Evolutionary conservation across 495 filamentous ascomycete genomes (phyloP), one percentile per base, ranked within the genome.

Genomic region (Geopyxis carbonaria): DNA sequence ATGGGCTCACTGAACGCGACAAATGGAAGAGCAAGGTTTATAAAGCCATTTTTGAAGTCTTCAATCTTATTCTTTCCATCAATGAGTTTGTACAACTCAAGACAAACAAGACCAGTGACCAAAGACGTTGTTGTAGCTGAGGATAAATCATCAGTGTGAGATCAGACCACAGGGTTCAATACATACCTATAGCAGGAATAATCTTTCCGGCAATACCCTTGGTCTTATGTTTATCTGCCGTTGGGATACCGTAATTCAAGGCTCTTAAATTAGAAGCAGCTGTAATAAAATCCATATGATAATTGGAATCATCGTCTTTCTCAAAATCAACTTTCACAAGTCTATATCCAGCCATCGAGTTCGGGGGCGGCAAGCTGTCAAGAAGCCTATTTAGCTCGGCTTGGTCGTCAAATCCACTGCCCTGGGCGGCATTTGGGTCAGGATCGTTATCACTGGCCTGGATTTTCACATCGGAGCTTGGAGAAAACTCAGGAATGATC

Each of bases 171-270:
- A 7, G 25, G 25, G 25, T 7, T 28, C 7, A 32, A 18, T 28
- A 13, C 47, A 43, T 25, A 56, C 53, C 91, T 61, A 99, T 99
- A 30, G 91, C 91, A 22, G 91, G 91, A 49, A 99, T 95, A 50
- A 99, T 99, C 69, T 95, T 99, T 56, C 91, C 91, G 18, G 91
- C 91, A 61, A 99, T 95, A 61, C 95, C 94, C 63, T 99, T 99
- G 40, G 86, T 99, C 71, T 85, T 56, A 68, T 94, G 91, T 38
- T 80, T 70, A 53, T 99, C 85, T 0, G 91, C 86, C 44, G 75
- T 70, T 45, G 78, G 69, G 48, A 99, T 99, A 41, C 81, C 84
- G 68, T 99, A 99, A 59, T 99, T 99, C 54, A 93, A 78, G 5
- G 91, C 91, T 34, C 91, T 81, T 22, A 95, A 68, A 59, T 99